A percentile compares a stretch with the other conserved stretches of the same genome.
phyloP scores from a whole-genome alignment of 192 early-diverging fungal genomes.

The Spinellus fusiger region DNA sequence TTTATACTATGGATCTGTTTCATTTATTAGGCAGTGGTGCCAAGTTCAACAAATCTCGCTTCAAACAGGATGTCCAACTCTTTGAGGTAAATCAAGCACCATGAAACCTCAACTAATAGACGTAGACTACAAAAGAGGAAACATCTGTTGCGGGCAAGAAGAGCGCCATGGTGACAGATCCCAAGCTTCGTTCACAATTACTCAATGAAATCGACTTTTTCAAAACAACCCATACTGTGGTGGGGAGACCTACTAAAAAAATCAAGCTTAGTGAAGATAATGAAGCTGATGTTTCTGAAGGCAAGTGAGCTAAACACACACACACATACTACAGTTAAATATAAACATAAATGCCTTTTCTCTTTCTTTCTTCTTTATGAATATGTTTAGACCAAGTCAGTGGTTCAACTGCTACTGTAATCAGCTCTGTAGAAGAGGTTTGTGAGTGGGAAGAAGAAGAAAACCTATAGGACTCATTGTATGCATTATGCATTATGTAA shows the following conservation, averaged over 20 bases:
- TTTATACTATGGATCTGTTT: constrained; percentile 70
- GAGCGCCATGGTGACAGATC: constrained; percentile 11
- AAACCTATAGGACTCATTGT: too few species aligned
- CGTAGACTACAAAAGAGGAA: background rate
- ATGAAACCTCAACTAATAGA: background rate
- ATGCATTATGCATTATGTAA: too few species aligned
- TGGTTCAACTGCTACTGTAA: too few species aligned
- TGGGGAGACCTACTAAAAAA: constrained; percentile 3
- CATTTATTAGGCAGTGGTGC: constrained; percentile 81
- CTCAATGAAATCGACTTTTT: constrained; percentile 44
- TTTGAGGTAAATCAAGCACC: constrained; percentile 59
- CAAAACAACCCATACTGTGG: constrained; percentile 30
- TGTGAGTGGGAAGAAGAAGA: too few species aligned
- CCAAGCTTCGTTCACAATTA: constrained; percentile 12
- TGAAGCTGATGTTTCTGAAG: constrained; percentile 3
- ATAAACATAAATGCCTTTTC: too few species aligned
- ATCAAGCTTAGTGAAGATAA: constrained; percentile 23
- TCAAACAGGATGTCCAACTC: constrained; percentile 71
- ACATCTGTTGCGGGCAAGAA: background rate
- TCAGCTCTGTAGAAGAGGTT: too few species aligned
- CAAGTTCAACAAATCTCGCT: constrained; percentile 80
- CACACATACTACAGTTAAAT: too few species aligned
- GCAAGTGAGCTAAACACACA: too few species aligned
- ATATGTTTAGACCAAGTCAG: too few species aligned
- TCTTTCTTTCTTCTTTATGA: too few species aligned